Evolutionary conservation across 2,329 filamentous ascomycete species (phyloP).

Genomic region (Aspergillus hiratsukae): DNA sequence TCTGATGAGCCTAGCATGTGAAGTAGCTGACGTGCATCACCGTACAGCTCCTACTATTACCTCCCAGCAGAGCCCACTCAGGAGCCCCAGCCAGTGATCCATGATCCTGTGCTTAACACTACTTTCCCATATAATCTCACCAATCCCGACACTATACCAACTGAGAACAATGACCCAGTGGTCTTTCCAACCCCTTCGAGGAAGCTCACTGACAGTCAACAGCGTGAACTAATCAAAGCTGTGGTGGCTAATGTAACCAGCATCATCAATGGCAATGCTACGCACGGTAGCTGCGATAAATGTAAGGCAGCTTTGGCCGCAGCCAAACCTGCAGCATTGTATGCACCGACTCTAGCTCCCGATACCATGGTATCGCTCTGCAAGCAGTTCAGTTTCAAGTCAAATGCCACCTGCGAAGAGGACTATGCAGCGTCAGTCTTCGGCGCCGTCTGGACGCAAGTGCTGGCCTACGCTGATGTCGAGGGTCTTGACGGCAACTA

Average conservation of each 20-base stretch:
- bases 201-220: slow-evolving; percentile 40
- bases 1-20: background rate
- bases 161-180: slow-evolving; percentile 46
- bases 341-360: slow-evolving; percentile 48
- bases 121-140: slow-evolving; percentile 54
- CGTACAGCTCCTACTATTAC: slow-evolving; percentile 42
- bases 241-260: slow-evolving; percentile 43
- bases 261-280: slow-evolving; percentile 40
- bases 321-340: slow-evolving; percentile 48
- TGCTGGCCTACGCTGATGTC: slow-evolving; percentile 52
- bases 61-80: slow-evolving; percentile 42
- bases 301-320: slow-evolving; percentile 50
- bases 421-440: slow-evolving; percentile 47
- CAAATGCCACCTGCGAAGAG: slow-evolving; percentile 45
- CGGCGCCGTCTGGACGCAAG: slow-evolving; percentile 55
- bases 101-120: slow-evolving; percentile 52
- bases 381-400: slow-evolving; percentile 44
- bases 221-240: slow-evolving; percentile 40
- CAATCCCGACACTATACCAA: slow-evolving; percentile 50
- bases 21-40: background rate
- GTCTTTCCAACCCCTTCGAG: slow-evolving; percentile 46
- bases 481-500: slow-evolving; percentile 53
- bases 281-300: slow-evolving; percentile 47
- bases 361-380: slow-evolving; percentile 51
- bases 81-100: slow-evolving; percentile 51